phyloP scores from a whole-genome alignment of 805 yeast species.

The Schwanniomyces pseudopolymorphus region DNA sequence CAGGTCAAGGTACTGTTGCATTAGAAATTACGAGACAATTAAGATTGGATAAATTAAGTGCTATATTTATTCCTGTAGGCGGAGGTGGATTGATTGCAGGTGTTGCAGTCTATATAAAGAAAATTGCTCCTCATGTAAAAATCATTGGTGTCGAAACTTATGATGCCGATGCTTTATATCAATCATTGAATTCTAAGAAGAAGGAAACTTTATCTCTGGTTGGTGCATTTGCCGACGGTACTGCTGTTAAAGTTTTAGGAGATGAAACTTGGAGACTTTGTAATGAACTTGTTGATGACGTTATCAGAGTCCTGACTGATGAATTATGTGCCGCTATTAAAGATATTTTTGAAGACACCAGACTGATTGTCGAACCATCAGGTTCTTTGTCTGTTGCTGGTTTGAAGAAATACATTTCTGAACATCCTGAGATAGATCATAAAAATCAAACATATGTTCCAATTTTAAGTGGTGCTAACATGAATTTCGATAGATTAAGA shows the following conservation, averaged over 20 bases:
- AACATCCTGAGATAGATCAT: conserved; percentile 71
- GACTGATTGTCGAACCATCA: conserved; percentile 92
- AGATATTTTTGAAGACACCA: conserved; percentile 93
- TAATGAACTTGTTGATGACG: conserved; percentile 80
- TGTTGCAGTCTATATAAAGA: conserved; percentile 82
- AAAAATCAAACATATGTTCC: conserved; percentile 73
- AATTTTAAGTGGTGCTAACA: conserved; percentile 92
- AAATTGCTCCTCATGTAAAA: conserved; percentile 97
- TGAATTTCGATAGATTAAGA: conserved; percentile 95
- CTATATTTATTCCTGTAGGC: conserved; percentile 91
- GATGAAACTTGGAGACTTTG: conserved; percentile 87
- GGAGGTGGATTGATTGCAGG: conserved; percentile 98
- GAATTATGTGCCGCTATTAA: conserved; percentile 96
- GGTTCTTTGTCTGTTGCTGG: conserved; percentile 98
- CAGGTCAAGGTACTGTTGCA: conserved; percentile 98
- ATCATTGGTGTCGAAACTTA: conserved; percentile 93
- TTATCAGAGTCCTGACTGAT: conserved; percentile 81
- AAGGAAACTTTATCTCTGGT: conserved; percentile 65
- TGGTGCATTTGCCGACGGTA: conserved; percentile 98
- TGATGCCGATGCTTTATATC: conserved; percentile 92
- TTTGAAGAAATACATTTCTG: conserved; percentile 72
- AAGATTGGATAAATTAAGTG: conserved; percentile 70
- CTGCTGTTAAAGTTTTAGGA: conserved; percentile 90
- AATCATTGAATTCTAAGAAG: conserved; percentile 57
- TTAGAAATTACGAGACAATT: conserved; percentile 89